A percentile compares a stretch with the other conserved stretches of the same genome.
phyloP scores from a whole-genome alignment of 768 basidiomycete genomes.

The Boletus huronensis region DNA sequence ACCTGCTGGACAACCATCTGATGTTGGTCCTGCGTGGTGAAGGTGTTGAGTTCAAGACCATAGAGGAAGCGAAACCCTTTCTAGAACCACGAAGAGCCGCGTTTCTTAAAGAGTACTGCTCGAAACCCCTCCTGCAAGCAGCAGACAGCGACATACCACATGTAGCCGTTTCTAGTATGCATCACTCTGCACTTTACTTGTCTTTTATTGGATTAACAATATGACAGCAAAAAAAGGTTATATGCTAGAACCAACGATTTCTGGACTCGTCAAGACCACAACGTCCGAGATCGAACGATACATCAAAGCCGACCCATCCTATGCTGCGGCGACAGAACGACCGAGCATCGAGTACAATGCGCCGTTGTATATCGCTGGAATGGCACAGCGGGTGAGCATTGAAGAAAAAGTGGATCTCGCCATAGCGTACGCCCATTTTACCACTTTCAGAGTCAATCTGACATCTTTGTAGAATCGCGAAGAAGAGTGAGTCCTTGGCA shows the following conservation, averaged over 20 bases:
- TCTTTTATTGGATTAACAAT: not conserved
- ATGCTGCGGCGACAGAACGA: no score
- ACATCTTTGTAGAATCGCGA: not conserved
- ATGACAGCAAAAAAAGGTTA: not conserved
- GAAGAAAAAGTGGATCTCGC: not conserved
- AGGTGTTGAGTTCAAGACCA: not conserved
- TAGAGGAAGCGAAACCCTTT: not conserved
- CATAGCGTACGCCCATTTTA: not conserved
- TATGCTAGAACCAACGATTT: not conserved
- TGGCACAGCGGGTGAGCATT: not conserved
- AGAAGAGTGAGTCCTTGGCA: not conserved
- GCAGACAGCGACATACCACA: not conserved
- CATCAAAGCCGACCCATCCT: not conserved
- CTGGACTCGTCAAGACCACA: not conserved
- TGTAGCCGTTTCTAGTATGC: not conserved
- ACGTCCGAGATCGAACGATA: not conserved
- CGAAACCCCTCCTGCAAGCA: not conserved
- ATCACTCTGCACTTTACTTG: not conserved
- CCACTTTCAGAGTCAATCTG: not conserved
- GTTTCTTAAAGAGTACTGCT: not conserved
- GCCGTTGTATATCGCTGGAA: not conserved
- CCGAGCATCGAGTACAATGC: not conserved
- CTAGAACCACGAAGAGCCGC: not conserved
- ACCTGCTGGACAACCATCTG: not conserved
- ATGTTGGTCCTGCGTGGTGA: not conserved